A percentile compares a stretch with the other conserved stretches of the same genome.
Evolutionary conservation across 2,329 filamentous ascomycete species (phyloP).

Genomic region (Aspergillaceae sp.): DNA sequence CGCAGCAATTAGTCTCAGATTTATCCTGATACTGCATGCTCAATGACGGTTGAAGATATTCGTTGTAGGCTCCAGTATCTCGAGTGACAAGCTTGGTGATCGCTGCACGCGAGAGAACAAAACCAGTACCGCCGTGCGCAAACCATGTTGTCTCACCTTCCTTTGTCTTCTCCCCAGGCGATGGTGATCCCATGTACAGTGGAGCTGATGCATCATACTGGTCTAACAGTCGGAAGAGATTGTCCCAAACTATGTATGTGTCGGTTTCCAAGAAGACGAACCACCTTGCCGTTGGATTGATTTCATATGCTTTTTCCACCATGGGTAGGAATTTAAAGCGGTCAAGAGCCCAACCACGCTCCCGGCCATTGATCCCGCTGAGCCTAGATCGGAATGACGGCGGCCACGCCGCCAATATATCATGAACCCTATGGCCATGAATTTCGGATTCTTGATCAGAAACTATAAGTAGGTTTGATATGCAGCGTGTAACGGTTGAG

Average conservation of each 20-base stretch:
- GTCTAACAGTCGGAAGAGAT: constrained; percentile 42
- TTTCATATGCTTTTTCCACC: constrained; percentile 43
- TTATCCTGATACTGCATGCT: constrained; percentile 35
- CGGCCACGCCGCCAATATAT: too few species aligned
- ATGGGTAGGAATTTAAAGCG: constrained; percentile 52
- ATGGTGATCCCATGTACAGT: constrained; percentile 45
- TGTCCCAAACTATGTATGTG: constrained; percentile 42
- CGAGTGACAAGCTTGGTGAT: constrained; percentile 33
- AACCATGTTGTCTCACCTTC: constrained; percentile 30
- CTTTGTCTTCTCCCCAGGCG: constrained; percentile 26
- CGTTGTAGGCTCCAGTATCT: constrained; percentile 14
- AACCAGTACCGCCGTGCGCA: constrained; percentile 44
- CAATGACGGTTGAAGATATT: constrained; percentile 29
- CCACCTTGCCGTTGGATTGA: constrained; percentile 43
- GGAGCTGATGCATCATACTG: constrained; percentile 39
- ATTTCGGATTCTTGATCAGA: too few species aligned
- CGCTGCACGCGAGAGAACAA: constrained; percentile 40
- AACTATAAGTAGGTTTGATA: too few species aligned
- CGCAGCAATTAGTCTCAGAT: constrained; percentile 44
- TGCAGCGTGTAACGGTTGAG: too few species aligned
- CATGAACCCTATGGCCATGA: too few species aligned
- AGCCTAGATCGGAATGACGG: too few species aligned
- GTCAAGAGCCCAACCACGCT: constrained; percentile 22
- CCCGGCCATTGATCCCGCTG: too few species aligned
- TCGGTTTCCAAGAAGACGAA: constrained; percentile 52